Percentiles rank a stretch among this genome's conserved stretches.
These are phyloP conservation scores for Parasitella parasitica DNA, from an alignment of 371 early-diverging fungal species.

Conservation along the genomic window DNA sequence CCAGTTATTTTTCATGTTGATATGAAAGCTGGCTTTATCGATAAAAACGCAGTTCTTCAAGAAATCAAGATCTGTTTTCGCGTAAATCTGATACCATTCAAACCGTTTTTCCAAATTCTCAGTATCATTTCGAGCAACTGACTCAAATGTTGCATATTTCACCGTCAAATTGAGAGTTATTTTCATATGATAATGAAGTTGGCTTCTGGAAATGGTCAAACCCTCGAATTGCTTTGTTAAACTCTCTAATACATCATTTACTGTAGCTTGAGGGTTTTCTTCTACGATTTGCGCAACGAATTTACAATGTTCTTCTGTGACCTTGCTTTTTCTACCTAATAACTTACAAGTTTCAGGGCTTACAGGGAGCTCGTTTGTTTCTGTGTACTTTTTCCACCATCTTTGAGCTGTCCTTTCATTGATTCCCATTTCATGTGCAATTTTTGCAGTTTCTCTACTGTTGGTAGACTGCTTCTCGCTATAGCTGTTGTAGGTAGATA, in stretches of 20 bases:
- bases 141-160: background rate
- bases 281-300: constrained; percentile 8
- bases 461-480: constrained; percentile 8
- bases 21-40: constrained; percentile 15
- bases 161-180: constrained; percentile 2
- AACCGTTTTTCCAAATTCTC: background rate
- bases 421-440: constrained; percentile 10
- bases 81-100: background rate
- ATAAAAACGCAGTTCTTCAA: constrained; percentile 14
- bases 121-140: constrained; percentile 2
- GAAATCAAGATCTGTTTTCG: constrained; percentile 14
- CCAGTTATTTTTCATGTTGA: constrained; percentile 18
- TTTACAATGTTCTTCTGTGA: constrained; percentile 10
- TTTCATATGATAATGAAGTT: constrained; percentile 5
- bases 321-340: constrained; percentile 6
- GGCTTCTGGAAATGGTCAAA: constrained; percentile 5
- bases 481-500: constrained; percentile 9
- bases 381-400: constrained; percentile 8
- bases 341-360: constrained; percentile 9
- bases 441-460: constrained; percentile 8
- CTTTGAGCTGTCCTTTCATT: constrained; percentile 8
- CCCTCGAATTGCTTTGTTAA: constrained; percentile 2
- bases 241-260: constrained; percentile 4
- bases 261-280: constrained; percentile 7
- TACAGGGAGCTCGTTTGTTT: constrained; percentile 8